A percentile compares a stretch with the other conserved stretches of the same genome.
phyloP scores from a whole-genome alignment of 75 land plant genomes.

The Picea sitchensis region DNA sequence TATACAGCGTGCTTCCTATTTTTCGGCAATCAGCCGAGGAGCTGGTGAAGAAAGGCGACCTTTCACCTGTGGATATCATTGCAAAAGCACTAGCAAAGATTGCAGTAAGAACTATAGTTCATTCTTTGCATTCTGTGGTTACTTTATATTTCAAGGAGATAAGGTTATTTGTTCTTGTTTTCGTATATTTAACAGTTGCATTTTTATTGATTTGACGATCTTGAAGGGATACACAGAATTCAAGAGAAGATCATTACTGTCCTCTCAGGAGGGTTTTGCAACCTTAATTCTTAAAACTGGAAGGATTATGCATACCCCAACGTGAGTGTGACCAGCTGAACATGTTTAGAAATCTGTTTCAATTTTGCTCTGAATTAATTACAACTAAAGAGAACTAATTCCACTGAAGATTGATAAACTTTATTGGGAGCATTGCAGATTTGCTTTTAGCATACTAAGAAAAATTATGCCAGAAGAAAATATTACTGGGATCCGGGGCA shows the following conservation, averaged over 20 bases:
- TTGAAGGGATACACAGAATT: conserved; percentile 84
- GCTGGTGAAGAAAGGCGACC: conserved; percentile 40
- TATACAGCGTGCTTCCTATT: conserved; percentile 75
- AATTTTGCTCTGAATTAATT: background rate
- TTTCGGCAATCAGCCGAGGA: conserved; percentile 72
- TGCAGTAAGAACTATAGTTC: conserved; percentile 47
- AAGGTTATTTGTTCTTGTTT: too few species aligned
- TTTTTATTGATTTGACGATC: conserved; percentile 1
- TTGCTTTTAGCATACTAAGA: conserved; percentile 61
- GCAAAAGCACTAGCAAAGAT: conserved; percentile 95
- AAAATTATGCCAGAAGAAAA: conserved; percentile 74
- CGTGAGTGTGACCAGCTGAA: conserved; percentile 31
- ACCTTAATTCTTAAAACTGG: conserved; percentile 68
- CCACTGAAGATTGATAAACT: background rate
- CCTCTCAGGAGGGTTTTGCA: conserved; percentile 66
- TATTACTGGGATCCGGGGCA: conserved; percentile 56
- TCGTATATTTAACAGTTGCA: background rate
- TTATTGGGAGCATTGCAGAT: conserved; percentile 27
- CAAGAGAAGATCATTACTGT: conserved; percentile 80
- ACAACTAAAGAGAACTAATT: background rate
- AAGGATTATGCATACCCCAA: conserved; percentile 58
- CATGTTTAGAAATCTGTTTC: background rate
- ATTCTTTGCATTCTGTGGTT: background rate
- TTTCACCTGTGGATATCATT: conserved; percentile 66
- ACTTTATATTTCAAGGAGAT: too few species aligned